A percentile compares a stretch with the other conserved stretches of the same genome.
Evolutionary conservation across 768 basidiomycete species (phyloP).

Genomic region (Botryobasidium botryosum): DNA sequence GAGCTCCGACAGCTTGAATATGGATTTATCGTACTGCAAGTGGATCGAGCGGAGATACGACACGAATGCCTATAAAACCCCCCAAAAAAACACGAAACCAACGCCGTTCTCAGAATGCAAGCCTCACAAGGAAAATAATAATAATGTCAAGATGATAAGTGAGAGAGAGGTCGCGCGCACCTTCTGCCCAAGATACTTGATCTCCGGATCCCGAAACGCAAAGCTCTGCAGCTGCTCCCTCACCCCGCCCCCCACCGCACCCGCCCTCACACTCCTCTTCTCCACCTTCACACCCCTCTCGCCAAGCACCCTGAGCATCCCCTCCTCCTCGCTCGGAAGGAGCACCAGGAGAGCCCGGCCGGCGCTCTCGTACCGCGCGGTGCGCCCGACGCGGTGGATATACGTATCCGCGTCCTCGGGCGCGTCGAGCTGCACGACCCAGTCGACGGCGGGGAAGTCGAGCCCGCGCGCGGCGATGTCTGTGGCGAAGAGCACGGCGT

Average conservation of each 20-base stretch:
- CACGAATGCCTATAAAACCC: constrained; percentile 77
- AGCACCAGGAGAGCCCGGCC: constrained; percentile 75
- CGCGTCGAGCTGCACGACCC: constrained; percentile 91
- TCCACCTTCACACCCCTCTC: constrained; percentile 55
- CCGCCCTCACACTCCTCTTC: constrained; percentile 75
- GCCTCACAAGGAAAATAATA: not conserved
- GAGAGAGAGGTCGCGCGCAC: constrained; percentile 29
- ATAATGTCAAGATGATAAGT: not conserved
- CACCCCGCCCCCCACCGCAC: constrained; percentile 72
- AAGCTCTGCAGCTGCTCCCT: constrained; percentile 82
- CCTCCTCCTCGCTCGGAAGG: constrained; percentile 82
- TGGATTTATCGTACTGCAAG: constrained; percentile 82
- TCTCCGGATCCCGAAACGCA: constrained; percentile 87
- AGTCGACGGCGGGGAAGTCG: constrained; percentile 92
- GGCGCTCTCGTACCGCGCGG: constrained; percentile 80
- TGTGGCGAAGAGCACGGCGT: constrained; percentile 83
- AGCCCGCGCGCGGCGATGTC: constrained; percentile 92
- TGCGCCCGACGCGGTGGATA: constrained; percentile 91
- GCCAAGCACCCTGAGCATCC: constrained; percentile 57
- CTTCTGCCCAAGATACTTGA: constrained; percentile 90
- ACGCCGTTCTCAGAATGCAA: constrained; percentile 1
- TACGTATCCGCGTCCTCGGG: constrained; percentile 97
- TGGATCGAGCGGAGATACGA: constrained; percentile 88
- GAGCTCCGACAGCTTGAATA: constrained; percentile 74
- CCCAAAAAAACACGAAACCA: not conserved